A percentile compares a stretch with the other conserved stretches of the same genome.
phyloP scores from a whole-genome alignment of 2,329 filamentous ascomycete species.

The Fusarium sp. region DNA sequence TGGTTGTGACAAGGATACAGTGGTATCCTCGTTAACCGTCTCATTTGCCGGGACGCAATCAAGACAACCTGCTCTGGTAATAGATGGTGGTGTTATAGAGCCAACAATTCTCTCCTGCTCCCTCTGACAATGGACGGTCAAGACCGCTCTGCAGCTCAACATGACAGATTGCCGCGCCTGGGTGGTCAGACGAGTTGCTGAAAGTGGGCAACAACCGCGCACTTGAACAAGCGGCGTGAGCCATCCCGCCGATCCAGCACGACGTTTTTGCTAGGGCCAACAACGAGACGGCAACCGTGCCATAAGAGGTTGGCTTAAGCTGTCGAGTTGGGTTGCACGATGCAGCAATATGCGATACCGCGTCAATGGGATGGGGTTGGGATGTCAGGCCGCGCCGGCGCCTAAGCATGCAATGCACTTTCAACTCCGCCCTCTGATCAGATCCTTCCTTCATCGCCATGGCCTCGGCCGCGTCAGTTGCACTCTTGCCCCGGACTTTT shows the following conservation, averaged over 20 bases:
- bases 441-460: conserved; percentile 2
- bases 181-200: conserved; percentile 25
- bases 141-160: background rate
- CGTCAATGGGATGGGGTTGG: conserved; percentile 26
- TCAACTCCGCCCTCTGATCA: conserved; percentile 1
- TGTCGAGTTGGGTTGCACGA: conserved; percentile 16
- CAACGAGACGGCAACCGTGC: conserved; percentile 25
- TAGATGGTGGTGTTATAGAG: background rate
- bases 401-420: conserved; percentile 41
- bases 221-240: conserved; percentile 18
- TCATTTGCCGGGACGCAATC: background rate
- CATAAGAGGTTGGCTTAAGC: conserved; percentile 28
- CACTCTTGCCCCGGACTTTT: background rate
- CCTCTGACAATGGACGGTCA: background rate
- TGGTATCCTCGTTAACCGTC: background rate
- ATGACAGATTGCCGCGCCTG: conserved; percentile 24
- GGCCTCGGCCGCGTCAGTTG: background rate
- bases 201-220: conserved; percentile 33
- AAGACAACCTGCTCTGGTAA: background rate
- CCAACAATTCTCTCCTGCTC: background rate
- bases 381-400: conserved; percentile 36
- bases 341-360: conserved; percentile 32
- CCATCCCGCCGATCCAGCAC: conserved; percentile 28
- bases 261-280: conserved; percentile 26
- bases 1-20: background rate